Percentiles rank a stretch among this genome's conserved stretches.
Conservation (phyloP, 352 stramenopile species). For the Phytophthora multivora region DNA sequence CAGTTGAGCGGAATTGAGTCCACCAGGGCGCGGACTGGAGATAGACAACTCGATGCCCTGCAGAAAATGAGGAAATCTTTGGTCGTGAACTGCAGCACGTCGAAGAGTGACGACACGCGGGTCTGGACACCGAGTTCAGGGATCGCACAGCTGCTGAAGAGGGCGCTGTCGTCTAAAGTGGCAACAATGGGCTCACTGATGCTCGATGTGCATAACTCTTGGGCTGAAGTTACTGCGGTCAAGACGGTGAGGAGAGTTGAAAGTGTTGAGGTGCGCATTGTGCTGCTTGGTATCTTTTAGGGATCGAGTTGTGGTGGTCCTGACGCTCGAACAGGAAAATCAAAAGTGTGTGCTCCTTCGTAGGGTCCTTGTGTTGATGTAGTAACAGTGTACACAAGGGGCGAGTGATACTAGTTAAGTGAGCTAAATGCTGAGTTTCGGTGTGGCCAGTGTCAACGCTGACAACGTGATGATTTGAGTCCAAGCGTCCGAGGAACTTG, state of each 20-base stretch:
- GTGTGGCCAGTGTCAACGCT: slow-evolving; percentile 7
- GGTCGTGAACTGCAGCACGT: slow-evolving; percentile 41
- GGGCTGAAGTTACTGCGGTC: not conserved
- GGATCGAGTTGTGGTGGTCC: not conserved
- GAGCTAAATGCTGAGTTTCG: slow-evolving; percentile 6
- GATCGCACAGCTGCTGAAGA: slow-evolving; percentile 47
- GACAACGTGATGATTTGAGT: slow-evolving; percentile 21
- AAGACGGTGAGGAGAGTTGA: not conserved
- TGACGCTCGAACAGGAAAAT: slow-evolving; percentile 28
- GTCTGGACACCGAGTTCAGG: slow-evolving; percentile 39
- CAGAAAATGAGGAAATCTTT: slow-evolving; percentile 32
- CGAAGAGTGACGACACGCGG: slow-evolving; percentile 44
- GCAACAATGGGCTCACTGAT: slow-evolving; percentile 37
- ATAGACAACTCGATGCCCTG: slow-evolving; percentile 13
- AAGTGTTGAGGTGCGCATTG: slow-evolving; percentile 5
- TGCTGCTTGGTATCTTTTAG: not conserved
- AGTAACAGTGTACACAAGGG: not conserved
- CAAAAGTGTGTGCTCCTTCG: slow-evolving; percentile 10
- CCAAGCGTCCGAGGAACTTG: not conserved
- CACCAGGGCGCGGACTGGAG: slow-evolving; percentile 12
- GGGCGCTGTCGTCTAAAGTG: slow-evolving; percentile 40
- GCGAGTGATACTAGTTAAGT: slow-evolving; percentile 1
- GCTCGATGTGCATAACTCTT: slow-evolving; percentile 30
- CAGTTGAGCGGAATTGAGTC: slow-evolving; percentile 24
- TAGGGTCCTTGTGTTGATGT: not conserved